Evolutionary conservation across 2,329 filamentous ascomycete species (phyloP).

Genomic region (Pyricularia sp.): DNA sequence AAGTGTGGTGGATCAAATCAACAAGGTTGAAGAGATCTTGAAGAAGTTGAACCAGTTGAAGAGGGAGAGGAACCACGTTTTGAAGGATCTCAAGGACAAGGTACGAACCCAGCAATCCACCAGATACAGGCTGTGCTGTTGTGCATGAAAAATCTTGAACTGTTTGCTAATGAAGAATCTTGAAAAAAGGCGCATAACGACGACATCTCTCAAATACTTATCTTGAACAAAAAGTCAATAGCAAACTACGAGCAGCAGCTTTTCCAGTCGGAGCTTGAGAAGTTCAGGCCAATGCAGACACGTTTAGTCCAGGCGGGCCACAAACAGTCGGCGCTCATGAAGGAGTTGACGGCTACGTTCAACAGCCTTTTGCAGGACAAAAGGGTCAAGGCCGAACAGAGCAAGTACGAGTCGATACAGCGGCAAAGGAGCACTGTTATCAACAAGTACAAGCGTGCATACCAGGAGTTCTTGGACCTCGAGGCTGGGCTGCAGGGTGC

Average conservation of each 20-base stretch:
- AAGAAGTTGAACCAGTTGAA: conserved; percentile 90
- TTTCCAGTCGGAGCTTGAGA: conserved; percentile 94
- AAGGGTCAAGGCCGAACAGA: conserved; percentile 85
- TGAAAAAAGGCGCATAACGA: conserved; percentile 72
- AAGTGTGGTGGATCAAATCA: conserved; percentile 84
- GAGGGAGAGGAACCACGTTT: conserved; percentile 78
- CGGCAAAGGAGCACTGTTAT: conserved; percentile 73
- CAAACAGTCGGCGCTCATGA: conserved; percentile 90
- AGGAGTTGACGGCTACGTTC: conserved; percentile 83
- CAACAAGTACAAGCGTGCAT: conserved; percentile 80
- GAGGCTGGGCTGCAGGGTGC: conserved; percentile 78
- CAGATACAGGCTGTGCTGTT: neutral
- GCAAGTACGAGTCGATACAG: conserved; percentile 84
- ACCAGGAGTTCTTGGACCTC: conserved; percentile 87
- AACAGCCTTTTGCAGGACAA: conserved; percentile 87
- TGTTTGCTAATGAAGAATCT: neutral
- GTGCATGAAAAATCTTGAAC: neutral
- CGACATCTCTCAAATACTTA: conserved; percentile 94
- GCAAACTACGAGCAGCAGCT: conserved; percentile 84
- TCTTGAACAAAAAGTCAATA: conserved; percentile 95
- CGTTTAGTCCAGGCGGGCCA: conserved; percentile 87
- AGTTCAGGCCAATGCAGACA: conserved; percentile 88
- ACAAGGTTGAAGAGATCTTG: conserved; percentile 77
- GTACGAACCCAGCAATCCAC: conserved; percentile 35
- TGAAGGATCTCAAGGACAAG: conserved; percentile 97